Conservation (phyloP, 129 eudicot species). For the Escallonia rubra region DNA sequence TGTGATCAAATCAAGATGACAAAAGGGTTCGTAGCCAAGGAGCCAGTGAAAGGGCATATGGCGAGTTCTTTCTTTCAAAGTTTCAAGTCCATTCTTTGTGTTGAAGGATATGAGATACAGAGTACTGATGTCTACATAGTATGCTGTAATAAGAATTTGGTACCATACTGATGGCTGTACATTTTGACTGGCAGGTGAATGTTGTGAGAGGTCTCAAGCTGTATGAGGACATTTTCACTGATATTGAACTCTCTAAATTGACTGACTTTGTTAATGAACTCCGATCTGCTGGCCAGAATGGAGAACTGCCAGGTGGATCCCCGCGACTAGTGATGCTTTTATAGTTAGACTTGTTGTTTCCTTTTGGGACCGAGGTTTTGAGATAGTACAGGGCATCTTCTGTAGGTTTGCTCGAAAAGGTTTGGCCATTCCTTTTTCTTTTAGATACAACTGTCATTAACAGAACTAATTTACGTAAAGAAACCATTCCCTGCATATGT, state of each 20-base stretch:
- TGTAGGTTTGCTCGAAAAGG: slow-evolving; percentile 57
- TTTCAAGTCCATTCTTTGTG: not conserved
- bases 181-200: slow-evolving; percentile 63
- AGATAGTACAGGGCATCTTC: slow-evolving; percentile 72
- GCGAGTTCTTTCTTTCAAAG: slow-evolving; percentile 44
- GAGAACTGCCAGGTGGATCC: slow-evolving; percentile 98
- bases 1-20: slow-evolving; percentile 89
- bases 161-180: slow-evolving; percentile 1
- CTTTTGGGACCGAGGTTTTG: slow-evolving; percentile 70
- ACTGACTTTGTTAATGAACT: slow-evolving; percentile 80
- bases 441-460: not conserved
- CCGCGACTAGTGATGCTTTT: slow-evolving; percentile 87
- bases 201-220: slow-evolving; percentile 94
- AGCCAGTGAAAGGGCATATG: slow-evolving; percentile 94
- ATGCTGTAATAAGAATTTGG: not conserved
- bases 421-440: slow-evolving; percentile 52
- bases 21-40: slow-evolving; percentile 93
- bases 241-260: slow-evolving; percentile 69
- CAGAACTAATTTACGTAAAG: too few relatives aligned
- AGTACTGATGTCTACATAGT: not conserved
- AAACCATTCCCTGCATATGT: too few relatives aligned
- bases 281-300: slow-evolving; percentile 90
- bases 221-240: slow-evolving; percentile 75
- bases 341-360: slow-evolving; percentile 72
- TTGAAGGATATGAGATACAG: not conserved